Conservation (phyloP, 1,284 basidiomycete genomes). For the Leccinum griseonigrum region DNA sequence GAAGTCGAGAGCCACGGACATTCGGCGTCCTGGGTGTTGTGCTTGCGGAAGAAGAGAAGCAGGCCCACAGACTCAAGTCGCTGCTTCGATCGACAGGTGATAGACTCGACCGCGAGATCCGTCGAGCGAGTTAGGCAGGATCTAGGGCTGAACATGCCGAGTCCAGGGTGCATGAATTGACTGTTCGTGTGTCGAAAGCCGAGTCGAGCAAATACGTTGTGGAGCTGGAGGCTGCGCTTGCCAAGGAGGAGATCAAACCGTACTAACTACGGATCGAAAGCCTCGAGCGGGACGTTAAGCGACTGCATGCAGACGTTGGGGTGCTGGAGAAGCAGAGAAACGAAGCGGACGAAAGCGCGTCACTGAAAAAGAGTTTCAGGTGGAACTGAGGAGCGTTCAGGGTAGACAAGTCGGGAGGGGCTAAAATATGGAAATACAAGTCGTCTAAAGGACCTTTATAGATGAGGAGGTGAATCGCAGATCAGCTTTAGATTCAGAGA, state of each 20-base stretch:
- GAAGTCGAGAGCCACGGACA: conserved; percentile 22
- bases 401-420: conserved; percentile 41
- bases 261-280: conserved; percentile 49
- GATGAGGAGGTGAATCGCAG: no score
- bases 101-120: conserved; percentile 55
- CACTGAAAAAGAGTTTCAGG: conserved; percentile 45
- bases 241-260: conserved; percentile 47
- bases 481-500: no score
- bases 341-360: conserved; percentile 46
- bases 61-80: conserved; percentile 54
- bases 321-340: conserved; percentile 44
- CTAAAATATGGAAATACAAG: not conserved
- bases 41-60: conserved; percentile 62
- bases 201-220: conserved; percentile 47
- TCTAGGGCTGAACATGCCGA: conserved; percentile 54
- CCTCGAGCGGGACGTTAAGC: conserved; percentile 47
- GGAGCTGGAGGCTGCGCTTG: conserved; percentile 45
- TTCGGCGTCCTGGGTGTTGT: conserved; percentile 30
- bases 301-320: conserved; percentile 41
- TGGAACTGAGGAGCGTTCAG: conserved; percentile 46
- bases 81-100: conserved; percentile 52
- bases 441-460: no score
- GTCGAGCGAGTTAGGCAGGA: conserved; percentile 50
- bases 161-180: conserved; percentile 42
- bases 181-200: conserved; percentile 37